Conservation (phyloP, 1,139 yeast species). For the Pichia terricola region DNA sequence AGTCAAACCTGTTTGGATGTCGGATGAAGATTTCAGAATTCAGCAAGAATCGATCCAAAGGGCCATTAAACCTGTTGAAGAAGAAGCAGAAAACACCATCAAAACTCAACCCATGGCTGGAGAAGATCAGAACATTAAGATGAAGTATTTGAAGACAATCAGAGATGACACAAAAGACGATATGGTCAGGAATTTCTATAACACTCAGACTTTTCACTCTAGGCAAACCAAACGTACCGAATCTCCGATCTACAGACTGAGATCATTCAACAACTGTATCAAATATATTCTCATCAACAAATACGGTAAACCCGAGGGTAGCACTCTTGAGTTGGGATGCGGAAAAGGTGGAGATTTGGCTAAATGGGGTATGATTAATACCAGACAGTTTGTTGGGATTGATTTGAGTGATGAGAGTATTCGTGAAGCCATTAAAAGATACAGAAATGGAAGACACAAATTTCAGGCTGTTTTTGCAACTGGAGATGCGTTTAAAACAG, state of each 20-base stretch:
- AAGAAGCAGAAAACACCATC: background rate
- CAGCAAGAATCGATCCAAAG: slow-evolving; percentile 5
- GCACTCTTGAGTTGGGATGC: slow-evolving; percentile 81
- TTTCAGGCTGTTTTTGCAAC: slow-evolving; percentile 80
- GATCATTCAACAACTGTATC: slow-evolving; percentile 87
- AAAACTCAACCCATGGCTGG: slow-evolving; percentile 8
- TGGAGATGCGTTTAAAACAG: slow-evolving; percentile 78
- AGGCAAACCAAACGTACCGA: slow-evolving; percentile 54
- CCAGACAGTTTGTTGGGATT: slow-evolving; percentile 75
- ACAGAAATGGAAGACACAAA: slow-evolving; percentile 40
- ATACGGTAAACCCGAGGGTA: slow-evolving; percentile 42
- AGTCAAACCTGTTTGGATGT: slow-evolving; percentile 9
- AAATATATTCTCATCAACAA: slow-evolving; percentile 79
- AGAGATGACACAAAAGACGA: slow-evolving; percentile 32
- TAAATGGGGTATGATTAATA: slow-evolving; percentile 71
- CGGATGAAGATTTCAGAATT: slow-evolving; percentile 6
- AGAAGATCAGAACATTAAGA: slow-evolving; percentile 13
- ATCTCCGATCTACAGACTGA: slow-evolving; percentile 76
- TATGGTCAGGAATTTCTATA: slow-evolving; percentile 75
- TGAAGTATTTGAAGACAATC: slow-evolving; percentile 16
- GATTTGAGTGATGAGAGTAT: slow-evolving; percentile 89
- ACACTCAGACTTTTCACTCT: slow-evolving; percentile 69
- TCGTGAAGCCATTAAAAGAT: slow-evolving; percentile 74
- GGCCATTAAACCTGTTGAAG: background rate
- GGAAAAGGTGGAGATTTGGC: slow-evolving; percentile 97